A percentile compares a stretch with the other conserved stretches of the same genome.
Evolutionary conservation across 2,329 filamentous ascomycete genomes (phyloP).

Genomic region (Fusarium subtropicale): DNA sequence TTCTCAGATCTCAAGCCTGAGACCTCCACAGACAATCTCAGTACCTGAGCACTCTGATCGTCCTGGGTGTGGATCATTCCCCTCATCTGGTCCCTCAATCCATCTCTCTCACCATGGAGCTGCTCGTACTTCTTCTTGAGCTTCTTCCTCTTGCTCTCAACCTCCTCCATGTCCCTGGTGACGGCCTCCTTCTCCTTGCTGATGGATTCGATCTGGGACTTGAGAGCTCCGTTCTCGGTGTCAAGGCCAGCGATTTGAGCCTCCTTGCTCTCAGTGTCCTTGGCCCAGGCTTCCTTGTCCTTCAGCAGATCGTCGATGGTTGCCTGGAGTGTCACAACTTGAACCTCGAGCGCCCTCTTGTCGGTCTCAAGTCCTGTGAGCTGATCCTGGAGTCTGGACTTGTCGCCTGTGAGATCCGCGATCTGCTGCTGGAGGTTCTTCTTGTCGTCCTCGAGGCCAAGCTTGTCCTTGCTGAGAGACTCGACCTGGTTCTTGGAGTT

Average conservation of each 20-base stretch:
- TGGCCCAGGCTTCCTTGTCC: slow-evolving; percentile 39
- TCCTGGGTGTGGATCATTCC: slow-evolving; percentile 43
- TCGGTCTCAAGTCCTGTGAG: slow-evolving; percentile 40
- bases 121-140: slow-evolving; percentile 43
- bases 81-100: slow-evolving; percentile 34
- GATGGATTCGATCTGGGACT: slow-evolving; percentile 40
- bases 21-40: slow-evolving; percentile 42
- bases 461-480: slow-evolving; percentile 37
- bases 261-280: slow-evolving; percentile 43
- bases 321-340: slow-evolving; percentile 36
- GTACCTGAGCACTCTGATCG: slow-evolving; percentile 39
- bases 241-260: slow-evolving; percentile 40
- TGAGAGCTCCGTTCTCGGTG: slow-evolving; percentile 42
- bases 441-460: slow-evolving; percentile 42
- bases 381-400: slow-evolving; percentile 34
- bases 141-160: slow-evolving; percentile 42
- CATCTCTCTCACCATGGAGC: slow-evolving; percentile 35
- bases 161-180: slow-evolving; percentile 37
- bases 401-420: slow-evolving; percentile 32
- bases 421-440: slow-evolving; percentile 36
- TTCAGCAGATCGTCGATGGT: slow-evolving; percentile 41
- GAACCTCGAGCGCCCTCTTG: slow-evolving; percentile 40
- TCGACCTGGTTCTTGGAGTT: slow-evolving; percentile 38
- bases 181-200: slow-evolving; percentile 44
- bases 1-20: slow-evolving; percentile 43